These are phyloP conservation scores for Syzygium malaccense DNA, from an alignment of 441 rosid genomes.

Conservation along the genomic window DNA sequence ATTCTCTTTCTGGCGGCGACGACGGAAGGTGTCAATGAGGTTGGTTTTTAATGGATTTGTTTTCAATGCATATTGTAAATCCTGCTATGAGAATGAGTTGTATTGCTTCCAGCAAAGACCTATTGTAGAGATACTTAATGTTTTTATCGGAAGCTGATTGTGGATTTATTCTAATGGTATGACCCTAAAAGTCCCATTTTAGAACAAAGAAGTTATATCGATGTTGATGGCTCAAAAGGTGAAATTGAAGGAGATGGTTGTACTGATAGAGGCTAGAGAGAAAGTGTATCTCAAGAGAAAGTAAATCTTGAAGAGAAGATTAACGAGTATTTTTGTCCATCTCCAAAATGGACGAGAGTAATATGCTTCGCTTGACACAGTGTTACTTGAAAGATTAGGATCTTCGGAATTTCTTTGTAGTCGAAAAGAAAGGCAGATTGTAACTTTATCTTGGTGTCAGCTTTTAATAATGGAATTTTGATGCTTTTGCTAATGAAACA, in stretches of 20 bases:
- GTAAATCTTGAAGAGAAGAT: background rate
- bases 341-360: no score
- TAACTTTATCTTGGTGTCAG: background rate
- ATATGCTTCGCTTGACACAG: no score
- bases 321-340: no score
- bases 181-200: no score
- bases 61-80: background rate
- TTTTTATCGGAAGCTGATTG: background rate
- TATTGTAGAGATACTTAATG: background rate
- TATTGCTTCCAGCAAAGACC: background rate
- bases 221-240: no score
- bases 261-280: background rate
- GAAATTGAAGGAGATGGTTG: background rate
- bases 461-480: accelerated
- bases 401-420: no score
- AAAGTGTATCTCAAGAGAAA: background rate
- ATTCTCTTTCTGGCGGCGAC: background rate
- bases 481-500: background rate
- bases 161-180: background rate
- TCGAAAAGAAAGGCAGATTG: no score
- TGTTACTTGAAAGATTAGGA: background rate
- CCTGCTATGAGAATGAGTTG: background rate
- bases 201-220: no score
- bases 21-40: background rate
- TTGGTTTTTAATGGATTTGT: background rate